These are phyloP conservation scores for Tremella fuciformis DNA, from an alignment of 768 basidiomycete genomes.

Conservation along the genomic window DNA sequence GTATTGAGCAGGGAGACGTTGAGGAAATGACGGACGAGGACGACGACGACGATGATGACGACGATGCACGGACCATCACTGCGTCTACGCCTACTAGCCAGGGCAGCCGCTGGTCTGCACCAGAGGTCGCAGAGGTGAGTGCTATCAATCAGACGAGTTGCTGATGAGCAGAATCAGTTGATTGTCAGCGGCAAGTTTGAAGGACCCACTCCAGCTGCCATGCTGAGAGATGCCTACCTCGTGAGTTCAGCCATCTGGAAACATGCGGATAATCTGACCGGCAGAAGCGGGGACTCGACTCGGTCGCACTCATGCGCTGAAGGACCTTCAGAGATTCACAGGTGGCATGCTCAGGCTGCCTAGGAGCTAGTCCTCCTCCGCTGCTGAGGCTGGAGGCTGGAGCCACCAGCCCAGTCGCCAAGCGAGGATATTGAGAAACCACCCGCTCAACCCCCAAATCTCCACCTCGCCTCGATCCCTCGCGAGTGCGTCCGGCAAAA, in stretches of 20 bases:
- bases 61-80: background rate
- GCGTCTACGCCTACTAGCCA: slow-evolving; percentile 3
- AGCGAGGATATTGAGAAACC: slow-evolving; percentile 44
- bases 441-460: slow-evolving; percentile 48
- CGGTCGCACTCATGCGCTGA: background rate
- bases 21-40: too few species aligned
- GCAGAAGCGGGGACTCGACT: background rate
- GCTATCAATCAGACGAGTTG: background rate
- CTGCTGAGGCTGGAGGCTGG: slow-evolving; percentile 10
- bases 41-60: background rate
- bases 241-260: background rate
- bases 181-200: background rate
- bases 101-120: background rate
- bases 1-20: too few species aligned
- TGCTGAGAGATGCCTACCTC: slow-evolving; percentile 6
- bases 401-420: slow-evolving; percentile 30
- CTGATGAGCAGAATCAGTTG: background rate
- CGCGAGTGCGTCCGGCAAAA: slow-evolving; percentile 15
- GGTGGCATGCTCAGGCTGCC: background rate
- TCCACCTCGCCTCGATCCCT: slow-evolving; percentile 12
- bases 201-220: background rate
- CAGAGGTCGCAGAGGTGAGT: background rate
- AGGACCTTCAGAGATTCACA: background rate
- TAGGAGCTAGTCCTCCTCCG: slow-evolving; percentile 16
- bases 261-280: background rate